Evolutionary conservation across 1,284 basidiomycete genomes (phyloP).

Genomic region (Ganoderma sp.): DNA sequence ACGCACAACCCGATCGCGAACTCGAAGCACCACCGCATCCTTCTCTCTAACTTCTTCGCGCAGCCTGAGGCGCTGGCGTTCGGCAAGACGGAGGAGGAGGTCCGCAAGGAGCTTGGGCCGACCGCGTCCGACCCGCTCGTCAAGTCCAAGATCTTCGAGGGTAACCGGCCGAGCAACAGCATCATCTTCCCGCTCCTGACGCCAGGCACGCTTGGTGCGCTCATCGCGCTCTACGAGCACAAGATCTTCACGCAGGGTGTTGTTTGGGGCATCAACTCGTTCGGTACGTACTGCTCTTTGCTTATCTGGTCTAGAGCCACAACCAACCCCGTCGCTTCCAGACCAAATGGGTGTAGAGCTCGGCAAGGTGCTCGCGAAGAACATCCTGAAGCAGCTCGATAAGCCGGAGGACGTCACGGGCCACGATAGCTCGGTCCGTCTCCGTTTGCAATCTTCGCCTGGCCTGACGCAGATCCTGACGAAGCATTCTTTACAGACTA

Average conservation of each 20-base stretch:
- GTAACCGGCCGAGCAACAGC: conserved; percentile 96
- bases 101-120: conserved; percentile 78
- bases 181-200: conserved; percentile 95
- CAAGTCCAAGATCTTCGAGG: conserved; percentile 98
- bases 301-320: background rate
- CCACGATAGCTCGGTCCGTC: conserved; percentile 89
- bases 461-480: conserved; percentile 20
- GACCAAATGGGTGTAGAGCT: conserved; percentile 97
- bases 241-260: conserved; percentile 99
- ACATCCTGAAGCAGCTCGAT: conserved; percentile 87
- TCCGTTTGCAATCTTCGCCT: conserved; percentile 11
- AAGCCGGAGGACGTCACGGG: conserved; percentile 84
- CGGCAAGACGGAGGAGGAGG: conserved; percentile 93
- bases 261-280: conserved; percentile 98
- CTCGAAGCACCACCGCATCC: conserved; percentile 95
- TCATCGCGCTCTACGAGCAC: conserved; percentile 96
- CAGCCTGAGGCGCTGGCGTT: conserved; percentile 98
- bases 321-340: conserved; percentile 37
- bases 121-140: conserved; percentile 83
- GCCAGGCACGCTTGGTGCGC: conserved; percentile 84
- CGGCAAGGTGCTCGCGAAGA: conserved; percentile 96
- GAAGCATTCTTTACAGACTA: conserved; percentile 61
- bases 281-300: conserved; percentile 57
- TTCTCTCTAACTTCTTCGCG: conserved; percentile 98
- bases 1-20: conserved; percentile 88